Evolutionary conservation across 345 rosid species (phyloP), one percentile per base, ranked within the genome.

Genomic region (Lenwebbia sp.): DNA sequence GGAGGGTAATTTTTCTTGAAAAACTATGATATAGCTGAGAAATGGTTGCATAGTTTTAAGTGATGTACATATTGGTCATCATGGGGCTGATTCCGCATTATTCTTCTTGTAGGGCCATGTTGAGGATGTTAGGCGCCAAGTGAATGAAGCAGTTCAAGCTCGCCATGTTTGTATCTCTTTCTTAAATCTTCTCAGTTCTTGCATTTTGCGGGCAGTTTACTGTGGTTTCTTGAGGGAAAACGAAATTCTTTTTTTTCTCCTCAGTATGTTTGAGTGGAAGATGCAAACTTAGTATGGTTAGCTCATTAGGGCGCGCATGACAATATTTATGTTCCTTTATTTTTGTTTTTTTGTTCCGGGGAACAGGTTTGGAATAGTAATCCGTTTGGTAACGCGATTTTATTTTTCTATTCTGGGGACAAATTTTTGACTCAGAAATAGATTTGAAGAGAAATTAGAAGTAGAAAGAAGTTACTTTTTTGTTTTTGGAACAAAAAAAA

Each of bases 41-140:
- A 37, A 33, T 70, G 47, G 78, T 19, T 70, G 47, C 78, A 37
- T 37, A 37, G 78, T 70, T 70, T 33, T 37, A 70, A 25, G 47
- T 70, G 76, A 65, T 33, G 47, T 33, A 70, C 78, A 37, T 70
- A 37, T 70, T 37, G 78, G 78, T 70, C 47, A 37, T 37, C 78
- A 70, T 13, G 40, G 47, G 26, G 40, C 78, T 70, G 78, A 70
- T 70, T 70, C 47, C 13, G 5, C 47, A 70, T 70, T 37, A 19
- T 70, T 70, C 78, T 37, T 74, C 83, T 84, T 88, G 91, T 83
- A 96, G 98, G 99, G 98, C 62, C 96, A 94, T 87, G 96, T 94
- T 84, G 98, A 95, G 89, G 96, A 96, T 85, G 98, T 95, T 86
- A 94, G 94, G 86, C 94, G 94, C 87, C 99, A 95, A 91, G 98